phyloP scores from a whole-genome alignment of 805 yeast species.

The Metschnikowia colocasiae region DNA sequence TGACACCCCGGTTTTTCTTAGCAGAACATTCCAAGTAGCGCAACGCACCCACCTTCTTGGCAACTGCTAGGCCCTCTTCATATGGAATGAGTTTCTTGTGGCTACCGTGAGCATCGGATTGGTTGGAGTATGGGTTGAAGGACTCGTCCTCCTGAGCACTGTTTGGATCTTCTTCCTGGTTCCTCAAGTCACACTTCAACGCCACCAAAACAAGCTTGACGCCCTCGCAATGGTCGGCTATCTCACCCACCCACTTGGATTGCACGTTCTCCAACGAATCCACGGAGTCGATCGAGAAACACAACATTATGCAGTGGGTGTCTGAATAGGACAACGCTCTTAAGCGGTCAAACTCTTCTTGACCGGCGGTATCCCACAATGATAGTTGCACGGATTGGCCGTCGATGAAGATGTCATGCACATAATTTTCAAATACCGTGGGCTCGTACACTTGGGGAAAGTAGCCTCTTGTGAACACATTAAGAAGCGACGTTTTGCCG shows the following conservation, averaged over 20 bases:
- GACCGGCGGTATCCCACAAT: conserved; percentile 99
- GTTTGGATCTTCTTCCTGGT: conserved; percentile 44
- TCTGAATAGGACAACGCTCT: conserved; percentile 91
- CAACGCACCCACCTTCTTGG: conserved; percentile 89
- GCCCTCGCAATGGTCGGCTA: conserved; percentile 95
- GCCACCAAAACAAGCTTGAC: conserved; percentile 93
- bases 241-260: conserved; percentile 95
- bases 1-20: conserved; percentile 94
- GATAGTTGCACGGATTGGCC: conserved; percentile 89
- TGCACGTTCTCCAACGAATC: conserved; percentile 95
- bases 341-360: conserved; percentile 93
- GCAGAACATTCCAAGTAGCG: conserved; percentile 97
- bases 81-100: conserved; percentile 65
- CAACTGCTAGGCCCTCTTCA: conserved; percentile 91
- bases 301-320: conserved; percentile 94
- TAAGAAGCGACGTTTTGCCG: conserved; percentile 92
- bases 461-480: conserved; percentile 95
- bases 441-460: conserved; percentile 99
- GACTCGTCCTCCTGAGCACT: conserved; percentile 25
- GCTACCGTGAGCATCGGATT: conserved; percentile 32
- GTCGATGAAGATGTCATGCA: conserved; percentile 94
- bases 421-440: conserved; percentile 95
- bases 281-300: conserved; percentile 90
- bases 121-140: conserved; percentile 30
- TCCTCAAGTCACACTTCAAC: conserved; percentile 87